These are phyloP conservation scores for Primulina tabacum DNA, from an alignment of 257 asterid genomes.

Conservation along the genomic window DNA sequence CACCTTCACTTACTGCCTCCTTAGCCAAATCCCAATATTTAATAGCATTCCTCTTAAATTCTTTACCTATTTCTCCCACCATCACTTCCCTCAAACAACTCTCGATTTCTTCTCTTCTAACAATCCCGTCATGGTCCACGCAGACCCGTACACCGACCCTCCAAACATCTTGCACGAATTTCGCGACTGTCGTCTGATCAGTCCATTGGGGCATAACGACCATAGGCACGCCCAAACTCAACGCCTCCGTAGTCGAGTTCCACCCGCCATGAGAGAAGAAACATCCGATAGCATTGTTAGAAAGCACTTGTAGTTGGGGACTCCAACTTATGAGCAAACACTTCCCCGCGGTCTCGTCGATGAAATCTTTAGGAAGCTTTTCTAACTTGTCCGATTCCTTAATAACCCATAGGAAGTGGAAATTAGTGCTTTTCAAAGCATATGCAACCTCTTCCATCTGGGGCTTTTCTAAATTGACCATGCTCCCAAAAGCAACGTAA, in stretches of 20 bases:
- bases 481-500: conserved; percentile 78
- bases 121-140: conserved; percentile 42
- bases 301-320: conserved; percentile 53
- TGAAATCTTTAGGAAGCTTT: conserved; percentile 39
- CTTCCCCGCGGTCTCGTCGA: conserved; percentile 20
- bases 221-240: conserved; percentile 74
- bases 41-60: conserved; percentile 52
- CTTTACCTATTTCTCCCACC: conserved; percentile 49
- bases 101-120: conserved; percentile 53
- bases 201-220: conserved; percentile 85
- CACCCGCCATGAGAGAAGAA: conserved; percentile 78
- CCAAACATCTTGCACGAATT: conserved; percentile 68
- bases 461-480: conserved; percentile 40
- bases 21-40: conserved; percentile 55
- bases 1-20: conserved; percentile 62
- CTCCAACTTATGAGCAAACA: conserved; percentile 59
- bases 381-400: conserved; percentile 34
- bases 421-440: conserved; percentile 39
- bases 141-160: conserved; percentile 50
- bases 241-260: conserved; percentile 70
- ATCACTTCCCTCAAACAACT: conserved; percentile 54
- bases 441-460: conserved; percentile 63
- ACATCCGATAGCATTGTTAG: conserved; percentile 58
- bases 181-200: conserved; percentile 70
- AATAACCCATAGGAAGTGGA: conserved; percentile 60